phyloP scores from a whole-genome alignment of 2,329 filamentous ascomycete species.

The Paradendryphiella salina region DNA sequence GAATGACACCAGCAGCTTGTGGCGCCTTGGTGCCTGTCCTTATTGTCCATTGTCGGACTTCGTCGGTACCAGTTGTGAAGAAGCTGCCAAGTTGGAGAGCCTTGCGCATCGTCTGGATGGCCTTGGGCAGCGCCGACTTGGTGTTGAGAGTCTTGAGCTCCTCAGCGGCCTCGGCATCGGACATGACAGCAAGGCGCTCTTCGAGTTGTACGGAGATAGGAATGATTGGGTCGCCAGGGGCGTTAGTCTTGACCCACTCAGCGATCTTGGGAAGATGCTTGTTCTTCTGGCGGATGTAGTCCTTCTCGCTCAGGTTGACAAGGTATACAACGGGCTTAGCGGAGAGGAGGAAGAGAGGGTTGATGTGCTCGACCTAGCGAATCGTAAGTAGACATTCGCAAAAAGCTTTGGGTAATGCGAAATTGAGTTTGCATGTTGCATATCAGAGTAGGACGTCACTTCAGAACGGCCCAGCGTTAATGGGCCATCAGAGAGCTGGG shows the following conservation, averaged over 20 bases:
- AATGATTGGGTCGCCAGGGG: conserved; percentile 84
- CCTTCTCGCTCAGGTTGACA: conserved; percentile 94
- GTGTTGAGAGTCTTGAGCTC: conserved; percentile 88
- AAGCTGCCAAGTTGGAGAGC: conserved; percentile 88
- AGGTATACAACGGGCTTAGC: conserved; percentile 97
- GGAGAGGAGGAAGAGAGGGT: conserved; percentile 90
- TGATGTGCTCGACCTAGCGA: conserved; percentile 89
- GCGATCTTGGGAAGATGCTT: conserved; percentile 94
- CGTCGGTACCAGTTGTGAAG: conserved; percentile 94
- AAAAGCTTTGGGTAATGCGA: conserved; percentile 3
- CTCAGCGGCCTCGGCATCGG: conserved; percentile 74
- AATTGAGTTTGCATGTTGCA: conserved; percentile 13
- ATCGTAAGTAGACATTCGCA: conserved; percentile 31
- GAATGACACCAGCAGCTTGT: conserved; percentile 94
- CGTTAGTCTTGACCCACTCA: conserved; percentile 93
- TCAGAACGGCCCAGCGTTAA: conserved; percentile 80
- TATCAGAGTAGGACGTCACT: conserved; percentile 79
- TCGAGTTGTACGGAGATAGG: conserved; percentile 92
- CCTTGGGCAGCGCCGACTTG: conserved; percentile 88
- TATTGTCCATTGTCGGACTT: conserved; percentile 98
- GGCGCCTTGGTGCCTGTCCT: conserved; percentile 96
- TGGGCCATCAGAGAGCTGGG: conserved; percentile 99
- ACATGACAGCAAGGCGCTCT: conserved; percentile 83
- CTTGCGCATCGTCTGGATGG: conserved; percentile 91
- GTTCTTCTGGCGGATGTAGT: conserved; percentile 99